These are phyloP conservation scores for Thielaviopsis populi DNA, from an alignment of 2,329 filamentous ascomycete genomes.

Conservation along the genomic window DNA sequence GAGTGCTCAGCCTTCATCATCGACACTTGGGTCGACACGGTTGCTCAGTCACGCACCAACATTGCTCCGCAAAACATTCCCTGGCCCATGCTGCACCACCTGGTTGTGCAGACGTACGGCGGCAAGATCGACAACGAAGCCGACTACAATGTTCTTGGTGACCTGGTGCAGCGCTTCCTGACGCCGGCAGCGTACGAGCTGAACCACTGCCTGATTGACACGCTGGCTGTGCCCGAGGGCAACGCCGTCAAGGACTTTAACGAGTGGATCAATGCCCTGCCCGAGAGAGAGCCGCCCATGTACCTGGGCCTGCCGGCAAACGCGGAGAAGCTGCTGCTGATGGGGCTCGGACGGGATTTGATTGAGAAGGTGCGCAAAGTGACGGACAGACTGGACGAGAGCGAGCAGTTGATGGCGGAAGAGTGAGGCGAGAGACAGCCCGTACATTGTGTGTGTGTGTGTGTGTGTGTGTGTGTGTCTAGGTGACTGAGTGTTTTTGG, in stretches of 20 bases:
- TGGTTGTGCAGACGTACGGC: constrained; percentile 89
- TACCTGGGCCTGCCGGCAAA: constrained; percentile 90
- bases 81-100: constrained; percentile 85
- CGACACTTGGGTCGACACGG: constrained; percentile 79
- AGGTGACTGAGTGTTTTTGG: constrained; percentile 6
- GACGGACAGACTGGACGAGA: constrained; percentile 78
- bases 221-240: constrained; percentile 60
- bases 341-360: constrained; percentile 74
- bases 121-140: constrained; percentile 90
- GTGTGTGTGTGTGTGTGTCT: neutral
- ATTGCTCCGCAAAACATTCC: constrained; percentile 87
- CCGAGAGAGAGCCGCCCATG: constrained; percentile 89
- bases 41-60: constrained; percentile 75
- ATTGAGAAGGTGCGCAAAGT: constrained; percentile 73
- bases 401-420: constrained; percentile 75
- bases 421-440: constrained; percentile 21
- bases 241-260: constrained; percentile 77
- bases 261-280: constrained; percentile 78
- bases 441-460: neutral
- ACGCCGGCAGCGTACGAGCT: constrained; percentile 85
- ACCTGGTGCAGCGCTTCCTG: constrained; percentile 62
- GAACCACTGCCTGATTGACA: constrained; percentile 74
- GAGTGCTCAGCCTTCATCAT: constrained; percentile 95
- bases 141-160: constrained; percentile 60
- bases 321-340: constrained; percentile 85